Conservation (phyloP, 148 eudicot species). For the Persicaria maculosa region DNA sequence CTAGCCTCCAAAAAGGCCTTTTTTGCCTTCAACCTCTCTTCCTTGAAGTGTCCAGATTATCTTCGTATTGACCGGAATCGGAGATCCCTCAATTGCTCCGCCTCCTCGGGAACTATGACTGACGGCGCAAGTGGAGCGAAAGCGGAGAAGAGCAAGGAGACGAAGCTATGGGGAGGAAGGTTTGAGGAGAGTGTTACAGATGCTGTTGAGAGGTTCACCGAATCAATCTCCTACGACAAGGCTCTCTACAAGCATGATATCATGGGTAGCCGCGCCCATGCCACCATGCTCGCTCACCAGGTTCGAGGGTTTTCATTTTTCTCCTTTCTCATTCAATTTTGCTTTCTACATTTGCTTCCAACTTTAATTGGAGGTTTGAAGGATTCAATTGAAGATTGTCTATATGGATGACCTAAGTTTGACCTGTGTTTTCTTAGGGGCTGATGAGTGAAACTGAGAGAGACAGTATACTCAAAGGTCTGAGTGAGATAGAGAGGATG, state of each 20-base stretch:
- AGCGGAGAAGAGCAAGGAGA: conserved; percentile 34
- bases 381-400: conserved; percentile 1
- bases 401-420: not conserved
- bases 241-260: conserved; percentile 88
- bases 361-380: not conserved
- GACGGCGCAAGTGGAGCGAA: not conserved
- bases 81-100: conserved; percentile 8
- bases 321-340: not conserved
- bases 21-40: conserved; percentile 7
- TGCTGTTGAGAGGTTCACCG: conserved; percentile 83
- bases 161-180: conserved; percentile 94
- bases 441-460: conserved; percentile 57
- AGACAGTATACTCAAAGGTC: conserved; percentile 65
- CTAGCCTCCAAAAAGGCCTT: not conserved
- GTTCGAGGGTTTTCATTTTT: conserved; percentile 14
- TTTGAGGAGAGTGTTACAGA: conserved; percentile 91
- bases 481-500: conserved; percentile 57
- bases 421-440: conserved; percentile 36
- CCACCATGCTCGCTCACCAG: conserved; percentile 93
- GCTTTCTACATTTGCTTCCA: not conserved
- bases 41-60: not conserved
- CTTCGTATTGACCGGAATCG: not conserved
- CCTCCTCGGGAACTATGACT: conserved; percentile 15
- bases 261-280: conserved; percentile 89
- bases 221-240: conserved; percentile 85